A percentile compares a stretch with the other conserved stretches of the same genome.
Evolutionary conservation across 139 green algal genomes (phyloP).

Genomic region (Tetratostichococcus sp.): DNA sequence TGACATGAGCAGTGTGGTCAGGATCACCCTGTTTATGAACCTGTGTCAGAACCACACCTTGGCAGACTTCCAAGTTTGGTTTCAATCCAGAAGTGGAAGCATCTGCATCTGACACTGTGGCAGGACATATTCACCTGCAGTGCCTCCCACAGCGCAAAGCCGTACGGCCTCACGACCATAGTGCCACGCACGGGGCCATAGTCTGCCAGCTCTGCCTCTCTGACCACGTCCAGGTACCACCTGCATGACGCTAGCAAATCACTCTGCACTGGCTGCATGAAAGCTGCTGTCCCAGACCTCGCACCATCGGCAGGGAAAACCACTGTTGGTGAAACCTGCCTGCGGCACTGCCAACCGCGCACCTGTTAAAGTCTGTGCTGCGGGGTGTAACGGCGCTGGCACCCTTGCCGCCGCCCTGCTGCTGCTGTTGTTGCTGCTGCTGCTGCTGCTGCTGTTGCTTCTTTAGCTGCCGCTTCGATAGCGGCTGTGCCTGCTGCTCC

Average conservation of each 20-base stretch:
- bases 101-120: too few relatives aligned
- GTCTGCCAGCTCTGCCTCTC: slow-evolving; percentile 90
- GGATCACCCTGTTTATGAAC: too few relatives aligned
- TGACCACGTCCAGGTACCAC: slow-evolving; percentile 97
- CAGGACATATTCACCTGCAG: slow-evolving; percentile 35
- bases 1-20: not conserved
- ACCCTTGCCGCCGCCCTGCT: slow-evolving; percentile 12
- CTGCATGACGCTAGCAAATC: too few relatives aligned
- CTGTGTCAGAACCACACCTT: too few relatives aligned
- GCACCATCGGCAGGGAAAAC: too few relatives aligned
- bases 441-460: slow-evolving; percentile 28
- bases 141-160: slow-evolving; percentile 77
- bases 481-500: slow-evolving; percentile 11
- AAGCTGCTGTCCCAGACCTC: too few relatives aligned
- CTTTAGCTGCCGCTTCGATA: slow-evolving; percentile 12
- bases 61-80: too few relatives aligned
- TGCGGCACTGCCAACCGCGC: too few relatives aligned
- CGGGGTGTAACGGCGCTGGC: slow-evolving; percentile 75
- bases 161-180: slow-evolving; percentile 98
- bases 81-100: too few relatives aligned
- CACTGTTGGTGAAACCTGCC: too few relatives aligned
- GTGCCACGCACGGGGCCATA: slow-evolving; percentile 97
- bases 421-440: slow-evolving; percentile 20
- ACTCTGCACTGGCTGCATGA: too few relatives aligned
- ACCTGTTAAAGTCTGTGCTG: slow-evolving; percentile 80